These are phyloP conservation scores for Saccharomyces hybrid DNA, from an alignment of 1,139 yeast species.

Conservation along the genomic window DNA sequence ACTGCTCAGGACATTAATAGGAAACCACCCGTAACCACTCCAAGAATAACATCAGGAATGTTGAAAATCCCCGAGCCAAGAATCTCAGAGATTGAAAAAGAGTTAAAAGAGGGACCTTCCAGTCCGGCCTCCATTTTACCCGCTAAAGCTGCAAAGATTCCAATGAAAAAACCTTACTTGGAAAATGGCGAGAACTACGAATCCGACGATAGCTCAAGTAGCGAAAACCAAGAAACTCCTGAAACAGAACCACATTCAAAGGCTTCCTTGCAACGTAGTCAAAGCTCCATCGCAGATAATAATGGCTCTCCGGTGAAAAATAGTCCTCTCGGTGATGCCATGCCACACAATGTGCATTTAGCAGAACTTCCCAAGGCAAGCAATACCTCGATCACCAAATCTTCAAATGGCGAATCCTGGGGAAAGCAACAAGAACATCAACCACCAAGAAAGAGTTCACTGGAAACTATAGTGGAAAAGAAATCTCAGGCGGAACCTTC, in stretches of 20 bases:
- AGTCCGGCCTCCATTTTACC: conserved; percentile 31
- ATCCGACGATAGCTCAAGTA: conserved; percentile 6
- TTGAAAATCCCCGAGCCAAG: conserved; percentile 39
- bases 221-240: not conserved
- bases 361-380: conserved; percentile 25
- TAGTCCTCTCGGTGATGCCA: conserved; percentile 13
- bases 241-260: conserved; percentile 8
- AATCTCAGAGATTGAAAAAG: conserved; percentile 35
- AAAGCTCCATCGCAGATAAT: conserved; percentile 29
- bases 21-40: conserved; percentile 12
- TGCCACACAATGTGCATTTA: conserved; percentile 18
- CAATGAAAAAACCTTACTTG: conserved; percentile 30
- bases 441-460: conserved; percentile 15
- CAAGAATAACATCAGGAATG: conserved; percentile 65
- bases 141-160: conserved; percentile 28
- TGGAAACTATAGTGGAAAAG: conserved; percentile 17
- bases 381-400: conserved; percentile 8
- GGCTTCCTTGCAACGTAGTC: conserved; percentile 13
- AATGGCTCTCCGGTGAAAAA: conserved; percentile 29
- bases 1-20: not conserved
- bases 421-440: not conserved
- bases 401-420: conserved; percentile 2
- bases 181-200: conserved; percentile 14
- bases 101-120: conserved; percentile 30
- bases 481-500: conserved; percentile 5